Evolutionary conservation across 768 basidiomycete species (phyloP).

Genomic region (Exidia glandulosa): DNA sequence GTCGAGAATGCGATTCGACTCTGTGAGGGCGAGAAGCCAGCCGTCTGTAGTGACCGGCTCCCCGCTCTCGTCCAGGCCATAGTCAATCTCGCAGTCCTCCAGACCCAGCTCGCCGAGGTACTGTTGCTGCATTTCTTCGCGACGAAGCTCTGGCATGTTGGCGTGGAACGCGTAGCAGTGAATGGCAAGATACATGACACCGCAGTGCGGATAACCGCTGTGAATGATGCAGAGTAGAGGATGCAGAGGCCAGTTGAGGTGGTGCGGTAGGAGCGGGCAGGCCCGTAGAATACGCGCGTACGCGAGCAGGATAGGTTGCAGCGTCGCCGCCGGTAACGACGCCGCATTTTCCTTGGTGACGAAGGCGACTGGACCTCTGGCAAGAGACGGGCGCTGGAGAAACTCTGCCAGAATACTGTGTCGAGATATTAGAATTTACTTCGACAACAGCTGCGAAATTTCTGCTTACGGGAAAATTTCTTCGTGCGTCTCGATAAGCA

Average conservation of each 20-base stretch:
- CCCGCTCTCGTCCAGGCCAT: slow-evolving; percentile 39
- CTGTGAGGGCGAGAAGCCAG: slow-evolving; percentile 71
- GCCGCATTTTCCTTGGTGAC: slow-evolving; percentile 17
- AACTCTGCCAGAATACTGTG: slow-evolving; percentile 50
- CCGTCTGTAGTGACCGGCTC: slow-evolving; percentile 45
- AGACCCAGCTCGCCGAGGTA: slow-evolving; percentile 48
- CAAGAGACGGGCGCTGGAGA: slow-evolving; percentile 30
- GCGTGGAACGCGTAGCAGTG: slow-evolving; percentile 67
- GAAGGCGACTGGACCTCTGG: slow-evolving; percentile 44
- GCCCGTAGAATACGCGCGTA: slow-evolving; percentile 73
- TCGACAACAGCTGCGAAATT: slow-evolving; percentile 4
- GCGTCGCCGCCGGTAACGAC: slow-evolving; percentile 29
- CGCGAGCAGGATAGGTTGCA: slow-evolving; percentile 63
- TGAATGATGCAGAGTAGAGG: slow-evolving; percentile 33
- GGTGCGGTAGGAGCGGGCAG: slow-evolving; percentile 54
- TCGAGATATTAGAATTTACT: not conserved
- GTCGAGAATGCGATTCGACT: slow-evolving; percentile 47
- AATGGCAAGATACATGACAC: slow-evolving; percentile 59
- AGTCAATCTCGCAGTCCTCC: slow-evolving; percentile 54
- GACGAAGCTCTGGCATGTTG: slow-evolving; percentile 68
- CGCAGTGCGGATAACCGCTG: slow-evolving; percentile 49
- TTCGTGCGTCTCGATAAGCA: slow-evolving; percentile 16
- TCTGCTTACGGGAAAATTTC: slow-evolving; percentile 22
- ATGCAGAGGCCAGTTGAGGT: slow-evolving; percentile 47
- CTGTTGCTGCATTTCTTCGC: slow-evolving; percentile 50